These are phyloP conservation scores for Microcyclospora tardicrescens DNA, from an alignment of 2,329 filamentous ascomycete genomes.

Conservation along the genomic window DNA sequence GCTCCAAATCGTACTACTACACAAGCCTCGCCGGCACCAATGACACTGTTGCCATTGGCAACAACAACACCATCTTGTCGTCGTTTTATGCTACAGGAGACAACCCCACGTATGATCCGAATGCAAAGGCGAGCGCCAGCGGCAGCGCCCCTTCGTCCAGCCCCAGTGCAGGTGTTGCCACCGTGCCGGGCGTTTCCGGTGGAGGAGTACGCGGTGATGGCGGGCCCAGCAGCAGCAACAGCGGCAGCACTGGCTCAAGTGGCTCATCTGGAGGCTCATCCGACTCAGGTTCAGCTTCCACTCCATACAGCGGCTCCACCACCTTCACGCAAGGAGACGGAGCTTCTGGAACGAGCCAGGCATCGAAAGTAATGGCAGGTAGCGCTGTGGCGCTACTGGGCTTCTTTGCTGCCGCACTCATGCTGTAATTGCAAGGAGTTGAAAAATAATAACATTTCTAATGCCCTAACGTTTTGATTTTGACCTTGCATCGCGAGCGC, in stretches of 20 bases:
- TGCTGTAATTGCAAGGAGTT: slow-evolving; percentile 13
- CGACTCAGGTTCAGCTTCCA: slow-evolving; percentile 9
- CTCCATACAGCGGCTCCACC: slow-evolving; percentile 9
- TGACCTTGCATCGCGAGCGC: slow-evolving; percentile 3
- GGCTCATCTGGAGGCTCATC: slow-evolving; percentile 4
- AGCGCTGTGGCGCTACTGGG: slow-evolving; percentile 25
- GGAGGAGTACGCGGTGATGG: slow-evolving; percentile 28
- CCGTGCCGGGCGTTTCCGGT: slow-evolving; percentile 44
- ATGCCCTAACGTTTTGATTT: slow-evolving; percentile 10
- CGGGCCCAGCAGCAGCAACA: slow-evolving; percentile 16
- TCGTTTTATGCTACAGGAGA: slow-evolving; percentile 72
- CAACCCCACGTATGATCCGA: slow-evolving; percentile 44
- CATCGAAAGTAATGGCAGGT: slow-evolving; percentile 22
- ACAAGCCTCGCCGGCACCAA: slow-evolving; percentile 54
- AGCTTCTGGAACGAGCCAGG: slow-evolving; percentile 12
- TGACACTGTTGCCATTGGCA: slow-evolving; percentile 60
- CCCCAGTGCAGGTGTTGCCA: slow-evolving; percentile 23
- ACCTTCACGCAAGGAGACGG: slow-evolving; percentile 16
- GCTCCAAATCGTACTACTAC: slow-evolving; percentile 61
- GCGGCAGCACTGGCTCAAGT: slow-evolving; percentile 7
- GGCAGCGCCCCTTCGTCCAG: slow-evolving; percentile 8
- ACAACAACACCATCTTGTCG: slow-evolving; percentile 62
- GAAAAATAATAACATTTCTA: slow-evolving; percentile 1
- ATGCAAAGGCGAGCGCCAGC: slow-evolving; percentile 21
- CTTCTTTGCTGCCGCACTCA: slow-evolving; percentile 25